Conservation (phyloP, 176 grass and related monocot genomes). For the Lolium rigidum region DNA sequence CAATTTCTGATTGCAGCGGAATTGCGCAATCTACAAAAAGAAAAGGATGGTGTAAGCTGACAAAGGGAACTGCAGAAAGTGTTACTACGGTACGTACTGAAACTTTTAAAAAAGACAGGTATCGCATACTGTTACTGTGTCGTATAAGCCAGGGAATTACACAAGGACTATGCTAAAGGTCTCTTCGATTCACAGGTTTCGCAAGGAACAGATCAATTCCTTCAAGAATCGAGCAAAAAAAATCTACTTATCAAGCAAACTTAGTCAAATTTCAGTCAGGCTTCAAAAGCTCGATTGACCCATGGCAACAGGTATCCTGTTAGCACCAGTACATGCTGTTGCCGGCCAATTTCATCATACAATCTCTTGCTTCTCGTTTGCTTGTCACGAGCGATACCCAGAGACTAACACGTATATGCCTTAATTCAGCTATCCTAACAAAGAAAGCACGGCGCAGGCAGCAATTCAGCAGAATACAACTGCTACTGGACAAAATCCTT, state of each 20-base stretch:
- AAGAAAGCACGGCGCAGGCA: conserved; percentile 1
- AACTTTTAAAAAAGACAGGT: neutral
- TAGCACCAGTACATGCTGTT: neutral
- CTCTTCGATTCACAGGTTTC: neutral
- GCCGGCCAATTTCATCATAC: neutral
- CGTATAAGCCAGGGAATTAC: conserved; percentile 3
- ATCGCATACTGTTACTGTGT: neutral
- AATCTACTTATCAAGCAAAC: neutral
- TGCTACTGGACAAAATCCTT: neutral
- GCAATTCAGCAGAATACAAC: conserved; percentile 31
- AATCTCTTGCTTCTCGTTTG: neutral
- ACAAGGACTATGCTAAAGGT: neutral
- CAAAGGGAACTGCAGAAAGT: neutral
- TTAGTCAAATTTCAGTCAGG: neutral
- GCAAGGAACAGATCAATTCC: neutral
- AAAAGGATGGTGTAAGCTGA: neutral
- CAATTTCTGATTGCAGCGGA: conserved; percentile 42
- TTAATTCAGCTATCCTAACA: neutral
- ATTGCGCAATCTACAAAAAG: conserved; percentile 47
- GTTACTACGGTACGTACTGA: neutral
- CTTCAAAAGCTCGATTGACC: neutral
- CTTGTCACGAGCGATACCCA: neutral
- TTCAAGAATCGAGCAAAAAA: neutral
- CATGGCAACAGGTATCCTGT: neutral
- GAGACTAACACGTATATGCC: neutral